phyloP scores from a whole-genome alignment of 495 filamentous ascomycete species.

The Jackrogersella multiformis region DNA sequence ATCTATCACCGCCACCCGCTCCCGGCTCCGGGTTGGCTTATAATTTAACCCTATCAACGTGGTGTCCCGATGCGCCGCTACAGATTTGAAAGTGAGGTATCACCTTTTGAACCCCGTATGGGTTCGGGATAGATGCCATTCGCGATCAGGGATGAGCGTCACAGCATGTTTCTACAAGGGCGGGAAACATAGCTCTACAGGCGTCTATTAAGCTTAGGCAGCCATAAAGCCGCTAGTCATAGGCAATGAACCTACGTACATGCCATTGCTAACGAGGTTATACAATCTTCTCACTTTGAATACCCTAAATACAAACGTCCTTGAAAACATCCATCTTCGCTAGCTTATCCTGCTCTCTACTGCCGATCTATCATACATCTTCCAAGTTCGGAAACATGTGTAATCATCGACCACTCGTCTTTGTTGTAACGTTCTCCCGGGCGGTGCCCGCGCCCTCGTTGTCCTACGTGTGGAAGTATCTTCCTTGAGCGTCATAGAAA shows the following conservation, averaged over 20 bases:
- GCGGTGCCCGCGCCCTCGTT: background rate
- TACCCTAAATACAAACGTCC: conserved; percentile 1
- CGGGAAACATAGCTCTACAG: background rate
- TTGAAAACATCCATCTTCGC: background rate
- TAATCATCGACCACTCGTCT: background rate
- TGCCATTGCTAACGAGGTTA: background rate
- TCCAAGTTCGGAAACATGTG: background rate
- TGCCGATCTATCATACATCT: background rate
- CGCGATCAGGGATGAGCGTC: background rate
- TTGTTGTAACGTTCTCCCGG: background rate
- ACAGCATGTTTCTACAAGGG: background rate
- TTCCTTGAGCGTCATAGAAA: background rate
- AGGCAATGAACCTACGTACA: background rate
- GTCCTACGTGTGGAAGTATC: too few species aligned
- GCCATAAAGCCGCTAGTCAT: background rate
- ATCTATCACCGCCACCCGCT: background rate
- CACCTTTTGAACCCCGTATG: background rate
- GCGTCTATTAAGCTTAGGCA: background rate
- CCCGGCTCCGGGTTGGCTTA: background rate
- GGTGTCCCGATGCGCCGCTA: background rate
- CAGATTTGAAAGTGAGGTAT: background rate
- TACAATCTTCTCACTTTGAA: background rate
- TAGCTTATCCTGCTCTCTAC: background rate
- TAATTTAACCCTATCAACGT: background rate
- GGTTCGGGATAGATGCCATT: background rate